A percentile compares a stretch with the other conserved stretches of the same genome.
Evolutionary conservation across 176 grass and related monocot genomes (phyloP).

Genomic region (Oryza longistaminata): DNA sequence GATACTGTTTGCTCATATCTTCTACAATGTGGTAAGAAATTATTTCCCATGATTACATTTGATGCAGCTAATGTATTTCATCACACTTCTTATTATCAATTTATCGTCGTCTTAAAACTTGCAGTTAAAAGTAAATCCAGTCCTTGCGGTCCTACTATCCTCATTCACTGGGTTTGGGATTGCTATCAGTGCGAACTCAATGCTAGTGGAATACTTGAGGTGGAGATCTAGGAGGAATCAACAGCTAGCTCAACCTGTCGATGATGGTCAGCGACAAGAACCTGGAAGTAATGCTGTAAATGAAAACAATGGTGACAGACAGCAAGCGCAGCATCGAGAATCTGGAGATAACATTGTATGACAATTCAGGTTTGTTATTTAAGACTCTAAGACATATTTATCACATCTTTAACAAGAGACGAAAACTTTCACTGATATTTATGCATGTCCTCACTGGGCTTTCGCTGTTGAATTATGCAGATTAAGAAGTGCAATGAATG

Average conservation of each 20-base stretch:
- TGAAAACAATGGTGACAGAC: conserved; percentile 31
- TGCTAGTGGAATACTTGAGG: conserved; percentile 72
- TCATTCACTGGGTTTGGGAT: conserved; percentile 95
- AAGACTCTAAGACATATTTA: background rate
- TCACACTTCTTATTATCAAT: background rate
- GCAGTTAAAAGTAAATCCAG: conserved; percentile 68
- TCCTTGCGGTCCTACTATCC: conserved; percentile 79
- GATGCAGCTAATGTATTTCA: background rate
- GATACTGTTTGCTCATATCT: conserved; percentile 94
- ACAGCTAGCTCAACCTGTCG: conserved; percentile 33
- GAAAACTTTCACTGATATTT: background rate
- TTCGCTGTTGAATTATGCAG: conserved; percentile 18
- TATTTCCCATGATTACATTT: conserved; percentile 25
- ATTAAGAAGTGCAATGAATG: background rate
- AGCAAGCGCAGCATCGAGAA: conserved; percentile 42
- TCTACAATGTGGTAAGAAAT: conserved; percentile 79
- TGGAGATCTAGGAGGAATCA: conserved; percentile 76
- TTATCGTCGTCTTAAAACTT: conserved; percentile 31
- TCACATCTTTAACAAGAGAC: background rate
- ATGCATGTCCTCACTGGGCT: background rate
- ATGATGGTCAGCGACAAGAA: conserved; percentile 30
- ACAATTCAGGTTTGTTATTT: conserved; percentile 39
- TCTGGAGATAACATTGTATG: conserved; percentile 43
- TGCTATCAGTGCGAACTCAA: conserved; percentile 84
- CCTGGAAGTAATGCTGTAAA: conserved; percentile 27